Conservation (phyloP, 2,329 filamentous ascomycete species). For the Sphaerulina musiva region DNA sequence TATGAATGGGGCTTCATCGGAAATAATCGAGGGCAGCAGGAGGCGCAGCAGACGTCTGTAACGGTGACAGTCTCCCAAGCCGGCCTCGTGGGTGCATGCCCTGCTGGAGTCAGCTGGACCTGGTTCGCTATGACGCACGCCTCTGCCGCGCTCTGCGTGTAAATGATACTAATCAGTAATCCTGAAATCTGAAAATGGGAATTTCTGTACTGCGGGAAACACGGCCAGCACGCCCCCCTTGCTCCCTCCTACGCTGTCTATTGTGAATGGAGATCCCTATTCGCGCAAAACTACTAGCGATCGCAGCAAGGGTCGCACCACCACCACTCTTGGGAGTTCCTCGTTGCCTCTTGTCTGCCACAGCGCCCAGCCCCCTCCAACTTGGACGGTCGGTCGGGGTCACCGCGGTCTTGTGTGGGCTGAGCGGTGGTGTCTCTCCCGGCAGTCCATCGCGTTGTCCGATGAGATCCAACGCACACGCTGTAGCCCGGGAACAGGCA, state of each 20-base stretch:
- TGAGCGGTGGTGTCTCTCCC: too few relatives aligned
- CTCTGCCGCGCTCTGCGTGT: neutral
- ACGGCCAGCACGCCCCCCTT: constrained; percentile 2
- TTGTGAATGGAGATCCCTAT: constrained; percentile 5
- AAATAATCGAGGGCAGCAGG: too few relatives aligned
- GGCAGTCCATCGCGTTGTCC: neutral
- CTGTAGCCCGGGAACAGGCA: neutral
- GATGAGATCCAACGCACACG: neutral
- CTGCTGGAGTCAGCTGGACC: too few relatives aligned
- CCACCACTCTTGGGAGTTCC: too few relatives aligned
- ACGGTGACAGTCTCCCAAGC: neutral
- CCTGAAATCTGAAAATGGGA: too few relatives aligned
- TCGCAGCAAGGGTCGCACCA: too few relatives aligned
- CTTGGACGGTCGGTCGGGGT: too few relatives aligned
- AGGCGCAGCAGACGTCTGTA: too few relatives aligned
- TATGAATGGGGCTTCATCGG: too few relatives aligned
- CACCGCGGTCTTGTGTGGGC: too few relatives aligned
- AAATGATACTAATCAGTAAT: neutral
- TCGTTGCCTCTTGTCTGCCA: neutral
- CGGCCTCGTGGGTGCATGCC: constrained; percentile 2
- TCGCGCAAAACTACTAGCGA: neutral
- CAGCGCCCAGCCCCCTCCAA: too few relatives aligned
- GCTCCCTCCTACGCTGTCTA: neutral
- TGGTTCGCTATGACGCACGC: constrained; percentile 1
- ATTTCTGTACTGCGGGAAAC: neutral